These are phyloP conservation scores for Ogataea ganodermae DNA, from an alignment of 805 yeast species.

Conservation along the genomic window DNA sequence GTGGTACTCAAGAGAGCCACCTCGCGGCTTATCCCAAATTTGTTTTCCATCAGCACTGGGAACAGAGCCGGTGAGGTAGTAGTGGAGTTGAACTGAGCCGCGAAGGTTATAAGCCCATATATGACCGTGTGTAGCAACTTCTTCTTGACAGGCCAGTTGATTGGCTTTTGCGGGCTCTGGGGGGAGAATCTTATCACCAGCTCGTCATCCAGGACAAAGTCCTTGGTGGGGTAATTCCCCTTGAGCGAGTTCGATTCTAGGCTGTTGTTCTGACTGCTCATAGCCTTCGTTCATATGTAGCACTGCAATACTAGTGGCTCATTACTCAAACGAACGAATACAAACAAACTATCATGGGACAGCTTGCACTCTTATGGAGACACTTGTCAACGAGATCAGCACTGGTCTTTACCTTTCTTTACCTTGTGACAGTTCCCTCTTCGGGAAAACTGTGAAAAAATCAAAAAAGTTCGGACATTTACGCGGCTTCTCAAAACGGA, in stretches of 20 bases:
- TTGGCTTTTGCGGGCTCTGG: conserved; percentile 30
- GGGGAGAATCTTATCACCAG: conserved; percentile 3
- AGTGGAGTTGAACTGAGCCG: conserved; percentile 55
- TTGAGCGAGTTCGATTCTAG: conserved; percentile 1
- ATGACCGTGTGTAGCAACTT: conserved; percentile 42
- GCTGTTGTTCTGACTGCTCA: background rate
- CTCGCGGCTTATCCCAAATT: conserved; percentile 46
- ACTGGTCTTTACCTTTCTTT: background rate
- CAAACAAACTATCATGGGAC: too few species aligned
- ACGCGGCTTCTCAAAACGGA: background rate
- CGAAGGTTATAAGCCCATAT: conserved; percentile 42
- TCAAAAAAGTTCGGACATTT: background rate
- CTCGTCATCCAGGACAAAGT: background rate
- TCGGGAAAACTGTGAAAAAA: background rate
- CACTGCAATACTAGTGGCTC: background rate
- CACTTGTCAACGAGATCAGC: background rate
- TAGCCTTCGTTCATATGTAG: background rate
- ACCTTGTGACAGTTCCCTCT: background rate
- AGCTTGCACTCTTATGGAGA: too few species aligned
- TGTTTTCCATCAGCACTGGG: conserved; percentile 22
- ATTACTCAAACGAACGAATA: background rate
- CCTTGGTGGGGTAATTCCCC: background rate
- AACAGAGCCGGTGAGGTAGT: conserved; percentile 43
- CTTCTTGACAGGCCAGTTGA: conserved; percentile 38
- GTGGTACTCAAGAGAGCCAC: conserved; percentile 57